phyloP scores from a whole-genome alignment of 805 yeast genomes.

The Debaryomyces hansenii region DNA sequence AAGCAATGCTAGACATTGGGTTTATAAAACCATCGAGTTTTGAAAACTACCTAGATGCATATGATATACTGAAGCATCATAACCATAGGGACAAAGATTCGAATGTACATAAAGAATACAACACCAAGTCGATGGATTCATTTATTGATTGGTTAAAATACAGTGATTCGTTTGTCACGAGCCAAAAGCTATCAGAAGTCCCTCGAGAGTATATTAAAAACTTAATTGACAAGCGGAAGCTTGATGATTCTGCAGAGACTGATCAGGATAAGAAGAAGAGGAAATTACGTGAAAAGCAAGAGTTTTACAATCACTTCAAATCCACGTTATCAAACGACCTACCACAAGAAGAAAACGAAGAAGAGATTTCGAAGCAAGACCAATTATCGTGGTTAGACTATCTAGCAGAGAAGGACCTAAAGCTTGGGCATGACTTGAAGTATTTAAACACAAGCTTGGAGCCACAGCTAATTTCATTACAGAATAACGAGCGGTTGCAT shows the following conservation, averaged over 20 bases:
- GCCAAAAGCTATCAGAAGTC: constrained; percentile 26
- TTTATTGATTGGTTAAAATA: constrained; percentile 36
- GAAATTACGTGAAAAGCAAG: constrained; percentile 37
- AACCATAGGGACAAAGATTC: constrained; percentile 9
- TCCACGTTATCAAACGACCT: constrained; percentile 23
- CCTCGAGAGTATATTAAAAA: constrained; percentile 30
- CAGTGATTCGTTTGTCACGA: constrained; percentile 24
- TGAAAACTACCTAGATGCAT: constrained; percentile 51
- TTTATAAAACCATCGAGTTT: constrained; percentile 52
- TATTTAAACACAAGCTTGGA: constrained; percentile 29
- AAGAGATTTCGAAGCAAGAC: constrained; percentile 19
- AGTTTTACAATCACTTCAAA: constrained; percentile 38
- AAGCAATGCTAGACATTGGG: constrained; percentile 65
- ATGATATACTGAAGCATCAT: constrained; percentile 13
- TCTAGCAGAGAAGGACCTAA: constrained; percentile 33
- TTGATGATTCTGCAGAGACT: constrained; percentile 34
- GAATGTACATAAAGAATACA: constrained; percentile 20
- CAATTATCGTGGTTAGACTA: constrained; percentile 37
- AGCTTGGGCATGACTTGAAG: constrained; percentile 38
- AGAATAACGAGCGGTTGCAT: constrained; percentile 27
- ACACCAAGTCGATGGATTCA: constrained; percentile 37
- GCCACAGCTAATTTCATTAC: constrained; percentile 25
- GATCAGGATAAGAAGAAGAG: constrained; percentile 35
- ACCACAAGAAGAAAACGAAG: constrained; percentile 16
- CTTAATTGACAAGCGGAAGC: constrained; percentile 38